phyloP scores from a whole-genome alignment of 2,329 filamentous ascomycete species.

The Alternaria rosae region DNA sequence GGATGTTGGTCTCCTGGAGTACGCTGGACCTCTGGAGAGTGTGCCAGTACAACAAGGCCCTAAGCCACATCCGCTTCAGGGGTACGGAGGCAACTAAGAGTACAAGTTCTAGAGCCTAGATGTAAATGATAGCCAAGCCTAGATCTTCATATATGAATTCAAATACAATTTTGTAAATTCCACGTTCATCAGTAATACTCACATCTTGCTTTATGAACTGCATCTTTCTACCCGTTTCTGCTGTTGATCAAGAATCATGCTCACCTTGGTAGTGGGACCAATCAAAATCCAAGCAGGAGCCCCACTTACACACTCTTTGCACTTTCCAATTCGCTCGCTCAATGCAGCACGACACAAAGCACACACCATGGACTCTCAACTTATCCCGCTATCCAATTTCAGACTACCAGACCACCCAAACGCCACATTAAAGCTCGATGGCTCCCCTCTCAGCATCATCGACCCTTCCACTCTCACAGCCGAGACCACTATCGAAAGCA shows the following conservation, averaged over 20 bases:
- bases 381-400: constrained; percentile 11
- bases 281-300: constrained; percentile 1
- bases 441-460: constrained; percentile 16
- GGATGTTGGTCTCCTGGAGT: constrained; percentile 39
- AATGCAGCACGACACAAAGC: neutral
- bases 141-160: neutral
- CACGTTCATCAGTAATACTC: neutral
- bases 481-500: neutral
- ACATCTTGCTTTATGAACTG: neutral
- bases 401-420: constrained; percentile 22
- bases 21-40: constrained; percentile 38
- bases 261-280: neutral
- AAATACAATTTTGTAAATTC: neutral
- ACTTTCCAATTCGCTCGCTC: constrained; percentile 11
- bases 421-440: constrained; percentile 12
- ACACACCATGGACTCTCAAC: constrained; percentile 5
- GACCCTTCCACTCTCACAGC: constrained; percentile 2
- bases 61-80: constrained; percentile 38
- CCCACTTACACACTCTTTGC: constrained; percentile 11
- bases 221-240: neutral
- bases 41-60: constrained; percentile 32
- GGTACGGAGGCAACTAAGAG: constrained; percentile 13
- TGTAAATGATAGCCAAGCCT: neutral
- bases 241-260: neutral
- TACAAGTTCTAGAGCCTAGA: no score